Evolutionary conservation across 345 rosid species (phyloP), one percentile per base, ranked within the genome.

Genomic region (Sonneratia caseolaris): DNA sequence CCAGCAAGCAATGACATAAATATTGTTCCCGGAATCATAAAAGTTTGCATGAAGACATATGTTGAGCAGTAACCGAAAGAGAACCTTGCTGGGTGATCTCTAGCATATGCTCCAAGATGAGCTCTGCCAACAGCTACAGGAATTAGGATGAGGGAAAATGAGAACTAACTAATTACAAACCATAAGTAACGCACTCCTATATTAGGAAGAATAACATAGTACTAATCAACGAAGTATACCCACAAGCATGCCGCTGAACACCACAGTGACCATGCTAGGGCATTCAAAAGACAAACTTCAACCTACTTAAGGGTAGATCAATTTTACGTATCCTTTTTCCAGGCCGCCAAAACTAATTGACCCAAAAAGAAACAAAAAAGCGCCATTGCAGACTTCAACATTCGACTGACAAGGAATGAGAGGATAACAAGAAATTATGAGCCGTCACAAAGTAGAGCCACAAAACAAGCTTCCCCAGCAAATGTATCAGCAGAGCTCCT

Each of bases 1-100:
- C 97, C 98, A 47, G 98, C 98, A 21, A 94, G 91, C 77, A 91
- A 71, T 57, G 98, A 94, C 98, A 94, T 90, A 82, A 94, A 94
- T 81, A 94, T 90, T 18, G 98, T 94, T 79, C 98, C 98, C 18
- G 97, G 97, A 70, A 91, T 94, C 98, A 94, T 94, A 71, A 94
- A 94, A 32, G 98, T 94, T 84, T 94, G 98, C 98, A 91, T 91
- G 83, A 91, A 94, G 78, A 94, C 90, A 79, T 94, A 94, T 1
- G 93, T 94, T 7, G 98, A 86, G 82, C 97, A 91, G 81, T 94
- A 94, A 68, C 97, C 98, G 79, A 94, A 79, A 35, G 90, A 85
- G 79, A 94, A 94, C 68, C 84, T 89, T 45, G 88, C 81, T 13
- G 97, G 97, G 61, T 90, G 84, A 27, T 91, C 93, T n/a, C 72